Base-by-base conservation (phyloP, 768 basidiomycete genomes). In the Rhodosporidiobolus odoratus region DNA sequence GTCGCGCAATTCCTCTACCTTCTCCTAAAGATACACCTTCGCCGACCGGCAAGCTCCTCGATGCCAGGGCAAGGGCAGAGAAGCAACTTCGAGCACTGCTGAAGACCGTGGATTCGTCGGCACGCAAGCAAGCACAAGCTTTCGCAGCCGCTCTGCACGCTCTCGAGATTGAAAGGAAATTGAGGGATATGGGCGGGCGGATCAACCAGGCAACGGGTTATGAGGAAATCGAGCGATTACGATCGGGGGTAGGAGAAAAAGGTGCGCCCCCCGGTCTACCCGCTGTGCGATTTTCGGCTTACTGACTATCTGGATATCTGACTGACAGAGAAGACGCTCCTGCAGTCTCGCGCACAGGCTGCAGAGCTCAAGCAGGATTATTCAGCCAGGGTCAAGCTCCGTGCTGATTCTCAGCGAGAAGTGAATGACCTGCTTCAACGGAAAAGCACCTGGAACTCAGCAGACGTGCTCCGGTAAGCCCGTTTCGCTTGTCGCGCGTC, bases 381-480 rank as follows among this genome's bases (percentile, higher is more conserved):
- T 76, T 89, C 91, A 66, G 80, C 84, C 65, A 90, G 93, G 0
- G 90, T 94, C n/a, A 78, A 84, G 17, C 83, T 86, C 75, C 88
- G 94, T 9, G 88, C 91, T 15, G 84, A 87, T 53, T 91, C 91
- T 7, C 95, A 99, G 79, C 86, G 90, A n/a, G 89, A 95, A 79
- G 91, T 96, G 62, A 98, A 97, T 80, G 90, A 94, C 78, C 86
- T 99, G 4, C 82, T 98, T 23, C 89, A 92, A 79, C 91, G 96
- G 68, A 98, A 98, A 82, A 89, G 89, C 2, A 82, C 80, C n/a
- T 99, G 96, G 96, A 87, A 84, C n/a, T 91, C 92, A 76, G 77
- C 82, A 67, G 96, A 98, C 79, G 91, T 99, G 53, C 80, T 84
- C 45, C 84, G 73, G 71, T 68, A 8, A 15, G 60, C 35, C 8